These are phyloP conservation scores for Citrus medica DNA, from an alignment of 345 rosid genomes.

Conservation along the genomic window DNA sequence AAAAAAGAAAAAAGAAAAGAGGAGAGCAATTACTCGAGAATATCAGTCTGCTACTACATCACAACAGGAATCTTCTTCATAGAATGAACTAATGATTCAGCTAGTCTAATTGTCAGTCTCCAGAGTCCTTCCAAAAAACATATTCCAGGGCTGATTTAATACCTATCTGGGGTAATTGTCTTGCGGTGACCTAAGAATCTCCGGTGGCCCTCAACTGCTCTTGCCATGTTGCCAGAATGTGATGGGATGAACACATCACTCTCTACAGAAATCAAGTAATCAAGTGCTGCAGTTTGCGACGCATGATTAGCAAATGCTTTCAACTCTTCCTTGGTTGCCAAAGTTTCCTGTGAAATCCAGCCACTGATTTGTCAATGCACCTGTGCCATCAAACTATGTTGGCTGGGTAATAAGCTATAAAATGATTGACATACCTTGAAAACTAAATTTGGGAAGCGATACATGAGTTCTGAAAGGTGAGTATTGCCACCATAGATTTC, in stretches of 20 bases:
- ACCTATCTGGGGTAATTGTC: conserved; percentile 90
- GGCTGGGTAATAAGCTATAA: background rate
- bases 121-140: background rate
- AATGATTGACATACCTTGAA: conserved; percentile 59
- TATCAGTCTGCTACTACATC: background rate
- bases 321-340: conserved; percentile 61
- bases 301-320: conserved; percentile 60
- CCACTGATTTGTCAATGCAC: conserved; percentile 7
- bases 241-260: conserved; percentile 89
- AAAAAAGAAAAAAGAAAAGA: conserved; percentile 5
- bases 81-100: background rate
- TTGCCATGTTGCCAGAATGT: conserved; percentile 96
- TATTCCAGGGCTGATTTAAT: background rate
- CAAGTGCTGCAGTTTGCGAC: conserved; percentile 87
- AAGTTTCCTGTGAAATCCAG: conserved; percentile 53
- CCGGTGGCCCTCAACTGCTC: conserved; percentile 96
- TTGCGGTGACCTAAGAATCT: conserved; percentile 86
- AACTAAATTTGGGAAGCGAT: conserved; percentile 70
- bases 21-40: background rate
- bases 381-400: conserved; percentile 4
- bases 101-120: background rate
- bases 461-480: conserved; percentile 59
- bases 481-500: conserved; percentile 82
- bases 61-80: background rate
- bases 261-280: conserved; percentile 81